A percentile compares a stretch with the other conserved stretches of the same genome.
phyloP scores from a whole-genome alignment of 192 early-diverging fungal species.

The Gryganskiella cystojenkinii region DNA sequence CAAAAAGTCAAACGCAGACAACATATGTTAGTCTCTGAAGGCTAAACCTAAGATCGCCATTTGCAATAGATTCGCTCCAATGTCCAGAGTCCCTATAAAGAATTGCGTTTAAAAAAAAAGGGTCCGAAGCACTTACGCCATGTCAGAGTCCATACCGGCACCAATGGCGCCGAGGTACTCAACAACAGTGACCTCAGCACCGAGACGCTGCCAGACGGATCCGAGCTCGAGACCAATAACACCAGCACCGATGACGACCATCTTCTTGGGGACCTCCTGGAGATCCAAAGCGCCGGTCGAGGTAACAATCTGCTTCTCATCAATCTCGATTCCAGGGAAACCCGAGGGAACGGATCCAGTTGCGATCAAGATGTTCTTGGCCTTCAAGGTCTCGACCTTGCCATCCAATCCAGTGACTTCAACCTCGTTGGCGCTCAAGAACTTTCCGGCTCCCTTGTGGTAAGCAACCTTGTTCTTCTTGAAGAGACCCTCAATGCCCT shows the following conservation, averaged over 20 bases:
- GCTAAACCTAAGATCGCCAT: too few species aligned
- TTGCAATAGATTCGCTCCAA: too few species aligned
- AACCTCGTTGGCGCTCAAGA: slow-evolving; percentile 83
- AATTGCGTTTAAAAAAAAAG: slow-evolving; percentile 3
- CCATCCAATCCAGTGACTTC: slow-evolving; percentile 87
- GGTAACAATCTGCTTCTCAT: slow-evolving; percentile 95
- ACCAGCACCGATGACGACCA: slow-evolving; percentile 99
- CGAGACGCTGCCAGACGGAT: slow-evolving; percentile 97
- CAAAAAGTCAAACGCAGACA: background rate
- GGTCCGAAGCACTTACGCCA: slow-evolving; percentile 70
- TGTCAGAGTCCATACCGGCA: slow-evolving; percentile 96
- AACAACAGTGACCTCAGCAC: slow-evolving; percentile 94
- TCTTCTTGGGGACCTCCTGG: slow-evolving; percentile 94
- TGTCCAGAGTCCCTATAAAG: too few species aligned
- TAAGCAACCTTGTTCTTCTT: slow-evolving; percentile 99
- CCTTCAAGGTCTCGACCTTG: slow-evolving; percentile 72
- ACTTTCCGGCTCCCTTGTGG: slow-evolving; percentile 90
- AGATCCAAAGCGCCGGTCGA: slow-evolving; percentile 98
- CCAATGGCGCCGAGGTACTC: slow-evolving; percentile 94
- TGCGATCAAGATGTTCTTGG: slow-evolving; percentile 98
- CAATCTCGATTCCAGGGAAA: slow-evolving; percentile 94
- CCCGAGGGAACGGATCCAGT: slow-evolving; percentile 95
- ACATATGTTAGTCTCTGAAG: too few species aligned
- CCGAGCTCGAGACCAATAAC: slow-evolving; percentile 99
- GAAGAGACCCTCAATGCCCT: slow-evolving; percentile 93